A percentile compares a stretch with the other conserved stretches of the same genome.
Evolutionary conservation across 2,329 filamentous ascomycete genomes (phyloP).

Genomic region (Metarhizium brunneum): DNA sequence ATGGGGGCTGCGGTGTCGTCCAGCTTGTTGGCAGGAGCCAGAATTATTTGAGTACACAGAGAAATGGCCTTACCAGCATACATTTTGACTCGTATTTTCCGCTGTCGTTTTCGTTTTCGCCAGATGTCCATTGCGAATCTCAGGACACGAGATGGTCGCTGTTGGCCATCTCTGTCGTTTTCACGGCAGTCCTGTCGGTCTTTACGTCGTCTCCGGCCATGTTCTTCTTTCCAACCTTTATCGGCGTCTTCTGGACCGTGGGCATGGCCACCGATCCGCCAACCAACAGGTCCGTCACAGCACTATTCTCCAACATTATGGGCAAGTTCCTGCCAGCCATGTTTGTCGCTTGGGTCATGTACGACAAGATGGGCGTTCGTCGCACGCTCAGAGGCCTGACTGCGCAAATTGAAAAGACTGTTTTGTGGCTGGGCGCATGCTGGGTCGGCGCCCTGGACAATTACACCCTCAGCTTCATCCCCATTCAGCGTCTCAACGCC

Average conservation of each 20-base stretch:
- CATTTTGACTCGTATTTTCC: conserved; percentile 86
- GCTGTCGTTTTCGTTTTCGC: conserved; percentile 69
- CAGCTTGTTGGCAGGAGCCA: conserved; percentile 59
- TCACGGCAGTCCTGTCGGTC: conserved; percentile 68
- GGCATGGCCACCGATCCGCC: conserved; percentile 86
- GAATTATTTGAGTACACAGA: conserved; percentile 52
- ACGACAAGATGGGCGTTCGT: conserved; percentile 68
- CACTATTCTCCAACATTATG: conserved; percentile 66
- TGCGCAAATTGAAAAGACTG: conserved; percentile 80
- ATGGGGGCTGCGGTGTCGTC: conserved; percentile 77
- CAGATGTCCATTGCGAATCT: conserved; percentile 56
- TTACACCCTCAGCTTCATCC: conserved; percentile 90
- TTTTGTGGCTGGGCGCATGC: conserved; percentile 81
- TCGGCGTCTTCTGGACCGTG: conserved; percentile 80
- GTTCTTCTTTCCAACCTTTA: conserved; percentile 79
- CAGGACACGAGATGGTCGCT: conserved; percentile 77
- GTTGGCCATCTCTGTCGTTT: conserved; percentile 70
- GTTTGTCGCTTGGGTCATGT: conserved; percentile 82
- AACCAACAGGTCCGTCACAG: conserved; percentile 53
- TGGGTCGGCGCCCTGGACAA: conserved; percentile 92
- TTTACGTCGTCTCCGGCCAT: conserved; percentile 70
- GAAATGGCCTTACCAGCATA: conserved; percentile 68
- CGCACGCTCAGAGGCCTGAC: conserved; percentile 63
- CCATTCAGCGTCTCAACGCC: conserved; percentile 81
- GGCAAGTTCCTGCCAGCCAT: conserved; percentile 79